phyloP scores from a whole-genome alignment of 768 basidiomycete genomes.

The Lactarius akahatsu region DNA sequence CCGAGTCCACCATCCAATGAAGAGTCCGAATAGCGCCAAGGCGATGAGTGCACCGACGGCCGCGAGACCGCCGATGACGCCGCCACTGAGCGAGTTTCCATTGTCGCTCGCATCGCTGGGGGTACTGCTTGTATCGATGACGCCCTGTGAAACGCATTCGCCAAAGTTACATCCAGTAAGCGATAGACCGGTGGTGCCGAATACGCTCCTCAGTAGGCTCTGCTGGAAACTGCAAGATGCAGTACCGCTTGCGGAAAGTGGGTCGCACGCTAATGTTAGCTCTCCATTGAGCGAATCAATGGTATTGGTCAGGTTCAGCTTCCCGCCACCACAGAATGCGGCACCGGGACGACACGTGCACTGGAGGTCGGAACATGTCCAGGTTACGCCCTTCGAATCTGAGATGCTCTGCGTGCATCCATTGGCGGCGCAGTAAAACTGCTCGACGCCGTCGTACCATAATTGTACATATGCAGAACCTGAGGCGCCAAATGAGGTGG shows the following conservation, averaged over 20 bases:
- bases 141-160: slow-evolving; percentile 82
- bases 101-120: slow-evolving; percentile 24
- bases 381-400: slow-evolving; percentile 47
- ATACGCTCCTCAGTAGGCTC: slow-evolving; percentile 57
- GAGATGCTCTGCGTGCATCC: slow-evolving; percentile 62
- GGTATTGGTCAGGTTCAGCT: slow-evolving; percentile 51
- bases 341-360: slow-evolving; percentile 73
- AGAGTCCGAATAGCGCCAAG: slow-evolving; percentile 56
- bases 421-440: slow-evolving; percentile 81
- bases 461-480: slow-evolving; percentile 65
- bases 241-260: slow-evolving; percentile 43
- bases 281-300: slow-evolving; percentile 67
- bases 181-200: slow-evolving; percentile 70
- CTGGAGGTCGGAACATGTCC: slow-evolving; percentile 68
- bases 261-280: slow-evolving; percentile 66
- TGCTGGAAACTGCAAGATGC: slow-evolving; percentile 80
- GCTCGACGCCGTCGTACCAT: slow-evolving; percentile 78
- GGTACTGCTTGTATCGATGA: slow-evolving; percentile 56
- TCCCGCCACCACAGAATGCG: slow-evolving; percentile 68
- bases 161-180: slow-evolving; percentile 78
- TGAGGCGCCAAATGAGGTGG: slow-evolving; percentile 54
- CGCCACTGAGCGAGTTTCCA: slow-evolving; percentile 59
- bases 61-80: slow-evolving; percentile 88
- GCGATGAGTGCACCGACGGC: slow-evolving; percentile 71
- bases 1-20: slow-evolving; percentile 62